Percentiles rank a stretch among this genome's conserved stretches.
Conservation (phyloP, 169 alveolate species). For the Cryptosporidium sp. region DNA sequence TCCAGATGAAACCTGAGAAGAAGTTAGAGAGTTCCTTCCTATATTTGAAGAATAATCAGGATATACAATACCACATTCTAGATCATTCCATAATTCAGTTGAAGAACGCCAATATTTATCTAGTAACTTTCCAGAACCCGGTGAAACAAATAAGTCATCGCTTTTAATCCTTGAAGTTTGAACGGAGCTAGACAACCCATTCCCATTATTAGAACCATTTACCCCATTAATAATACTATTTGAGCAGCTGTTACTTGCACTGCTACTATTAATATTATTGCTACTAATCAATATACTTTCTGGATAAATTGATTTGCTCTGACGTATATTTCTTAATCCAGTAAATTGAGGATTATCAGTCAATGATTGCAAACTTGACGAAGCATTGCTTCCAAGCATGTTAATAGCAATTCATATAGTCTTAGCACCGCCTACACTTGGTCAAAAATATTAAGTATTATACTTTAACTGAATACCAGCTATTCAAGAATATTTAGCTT, state of each 20-base stretch:
- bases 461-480: neutral
- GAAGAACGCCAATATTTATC: slow-evolving; percentile 72
- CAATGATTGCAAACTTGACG: slow-evolving; percentile 41
- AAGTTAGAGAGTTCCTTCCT: slow-evolving; percentile 14
- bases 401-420: slow-evolving; percentile 11
- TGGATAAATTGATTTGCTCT: slow-evolving; percentile 15
- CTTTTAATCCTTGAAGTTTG: neutral
- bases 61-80: slow-evolving; percentile 72
- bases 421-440: neutral
- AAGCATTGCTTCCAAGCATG: slow-evolving; percentile 70
- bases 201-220: neutral
- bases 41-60: slow-evolving; percentile 56
- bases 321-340: slow-evolving; percentile 65
- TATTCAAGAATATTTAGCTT: neutral
- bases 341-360: slow-evolving; percentile 48
- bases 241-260: neutral
- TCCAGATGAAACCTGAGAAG: slow-evolving; percentile 20
- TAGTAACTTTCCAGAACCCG: neutral
- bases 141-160: slow-evolving; percentile 23
- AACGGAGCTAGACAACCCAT: neutral
- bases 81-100: slow-evolving; percentile 60
- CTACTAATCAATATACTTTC: slow-evolving; percentile 6
- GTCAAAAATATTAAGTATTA: neutral
- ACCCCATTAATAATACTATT: neutral
- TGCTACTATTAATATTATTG: neutral